Base-by-base conservation (phyloP, 1,284 basidiomycete genomes). In the Melampsora larici-populina region DNA sequence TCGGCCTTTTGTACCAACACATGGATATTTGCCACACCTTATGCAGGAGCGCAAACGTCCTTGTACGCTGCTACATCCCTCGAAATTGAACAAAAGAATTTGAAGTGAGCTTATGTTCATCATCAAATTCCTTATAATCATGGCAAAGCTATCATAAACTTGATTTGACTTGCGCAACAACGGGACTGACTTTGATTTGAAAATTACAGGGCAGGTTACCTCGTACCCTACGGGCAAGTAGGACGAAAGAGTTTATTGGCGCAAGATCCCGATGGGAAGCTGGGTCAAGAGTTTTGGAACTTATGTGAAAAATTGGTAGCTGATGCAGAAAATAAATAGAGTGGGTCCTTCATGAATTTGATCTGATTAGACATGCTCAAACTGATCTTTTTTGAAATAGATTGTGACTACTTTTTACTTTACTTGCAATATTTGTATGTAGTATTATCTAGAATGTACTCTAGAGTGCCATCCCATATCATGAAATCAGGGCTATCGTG, bases 11-110 rank as follows among this genome's bases (percentile, higher is more conserved):
- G 17, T 43, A 46, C n/a, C 36, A 68, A 43, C 40, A 43, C 40
- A 11, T 29, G 63, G 26, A 29, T 65, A 15, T 8, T 24, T 21
- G 81, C 81, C 70, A 68, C 79, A 21, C 70, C 80, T 0, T 70
- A 80, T 21, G 81, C 82, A 2, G 83, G 83, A 29, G 83, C 83
- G 11, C 77, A 81, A 62, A 84, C 82, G 1, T 81, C 81, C 77
- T 79, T 83, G 2, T 84, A 82, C 74, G 83, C 82, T 2, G 81
- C 81, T 11, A 80, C 81, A 18, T 82, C 81, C 33, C 79, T 80
- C 36, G 82, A 83, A 58, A 81, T 84, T 15, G 65, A 68, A 17
- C 43, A 43, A 2, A 82, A 82, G 78, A 49, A 73, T 21, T 33
- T 65, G 9, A 24, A 33, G 63, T 31, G 31, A 21, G 63, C 40